Conservation (phyloP, 2,329 filamentous ascomycete species). For the Ramularia endophylla region DNA sequence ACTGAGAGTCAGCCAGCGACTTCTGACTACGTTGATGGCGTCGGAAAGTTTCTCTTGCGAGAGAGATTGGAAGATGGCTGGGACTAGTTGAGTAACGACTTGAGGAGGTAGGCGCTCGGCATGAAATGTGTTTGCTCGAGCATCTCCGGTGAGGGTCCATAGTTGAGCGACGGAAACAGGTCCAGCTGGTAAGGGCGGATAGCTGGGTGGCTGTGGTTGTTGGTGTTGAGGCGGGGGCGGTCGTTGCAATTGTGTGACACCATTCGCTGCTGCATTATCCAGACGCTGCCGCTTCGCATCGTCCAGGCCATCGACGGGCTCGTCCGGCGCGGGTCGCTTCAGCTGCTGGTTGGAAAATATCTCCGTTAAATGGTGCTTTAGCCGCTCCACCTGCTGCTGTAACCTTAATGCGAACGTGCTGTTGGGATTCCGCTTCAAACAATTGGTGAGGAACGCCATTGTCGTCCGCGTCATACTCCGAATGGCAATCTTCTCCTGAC, state of each 20-base stretch:
- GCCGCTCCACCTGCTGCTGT: slow-evolving; percentile 77
- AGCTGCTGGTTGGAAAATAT: slow-evolving; percentile 61
- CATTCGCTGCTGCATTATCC: slow-evolving; percentile 43
- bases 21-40: slow-evolving; percentile 58
- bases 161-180: slow-evolving; percentile 75
- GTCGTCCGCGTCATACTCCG: slow-evolving; percentile 95
- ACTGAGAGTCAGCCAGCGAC: slow-evolving; percentile 36
- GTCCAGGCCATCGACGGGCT: slow-evolving; percentile 67
- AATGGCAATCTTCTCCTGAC: slow-evolving; percentile 71
- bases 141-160: slow-evolving; percentile 76
- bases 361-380: slow-evolving; percentile 71
- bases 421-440: slow-evolving; percentile 76
- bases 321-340: slow-evolving; percentile 67
- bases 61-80: slow-evolving; percentile 68
- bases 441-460: slow-evolving; percentile 73
- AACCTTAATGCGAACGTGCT: slow-evolving; percentile 70
- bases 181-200: slow-evolving; percentile 67
- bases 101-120: slow-evolving; percentile 71
- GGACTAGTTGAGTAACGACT: slow-evolving; percentile 73
- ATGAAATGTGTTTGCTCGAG: slow-evolving; percentile 71
- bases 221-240: slow-evolving; percentile 20
- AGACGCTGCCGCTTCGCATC: slow-evolving; percentile 74
- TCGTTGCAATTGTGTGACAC: slow-evolving; percentile 18
- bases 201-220: slow-evolving; percentile 37
- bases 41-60: slow-evolving; percentile 63